A percentile compares a stretch with the other conserved stretches of the same genome.
Evolutionary conservation across 805 yeast genomes (phyloP).

Genomic region (Kodamaea fukazawae): DNA sequence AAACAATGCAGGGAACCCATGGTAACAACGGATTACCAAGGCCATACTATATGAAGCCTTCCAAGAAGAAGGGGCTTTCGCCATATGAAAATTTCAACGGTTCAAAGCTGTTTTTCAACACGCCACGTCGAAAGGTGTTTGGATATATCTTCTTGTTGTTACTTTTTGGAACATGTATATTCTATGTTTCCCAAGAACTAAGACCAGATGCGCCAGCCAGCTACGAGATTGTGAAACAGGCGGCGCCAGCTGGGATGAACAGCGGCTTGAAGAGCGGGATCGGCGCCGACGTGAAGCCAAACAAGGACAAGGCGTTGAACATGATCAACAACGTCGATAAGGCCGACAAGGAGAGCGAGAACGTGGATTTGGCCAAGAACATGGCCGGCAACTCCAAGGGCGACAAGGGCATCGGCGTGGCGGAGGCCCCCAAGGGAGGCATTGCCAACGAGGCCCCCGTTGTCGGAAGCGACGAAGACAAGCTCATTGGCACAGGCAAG

Average conservation of each 20-base stretch:
- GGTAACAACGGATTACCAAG: conserved; percentile 43
- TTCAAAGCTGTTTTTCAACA: conserved; percentile 30
- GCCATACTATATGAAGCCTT: conserved; percentile 46
- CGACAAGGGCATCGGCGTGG: conserved; percentile 37
- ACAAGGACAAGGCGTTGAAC: conserved; percentile 21
- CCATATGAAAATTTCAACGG: conserved; percentile 30
- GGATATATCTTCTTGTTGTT: conserved; percentile 38
- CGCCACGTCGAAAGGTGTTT: conserved; percentile 35
- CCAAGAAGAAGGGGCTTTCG: conserved; percentile 25
- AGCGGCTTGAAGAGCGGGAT: conserved; percentile 1
- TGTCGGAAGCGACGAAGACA: conserved; percentile 41
- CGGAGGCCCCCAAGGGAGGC: conserved; percentile 47
- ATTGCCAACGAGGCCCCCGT: conserved; percentile 44
- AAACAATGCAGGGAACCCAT: conserved; percentile 42
- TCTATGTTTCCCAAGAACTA: conserved; percentile 37
- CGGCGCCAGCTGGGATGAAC: conserved; percentile 1
- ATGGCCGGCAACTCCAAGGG: conserved; percentile 39
- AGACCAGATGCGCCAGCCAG: conserved; percentile 24
- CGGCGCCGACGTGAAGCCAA: conserved; percentile 7
- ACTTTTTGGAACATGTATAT: conserved; percentile 35
- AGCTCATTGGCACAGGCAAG: conserved; percentile 21
- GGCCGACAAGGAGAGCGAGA: conserved; percentile 33
- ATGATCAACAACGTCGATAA: conserved; percentile 29
- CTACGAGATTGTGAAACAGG: conserved; percentile 21
- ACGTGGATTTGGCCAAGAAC: conserved; percentile 37